Base-by-base conservation (phyloP, 2,329 filamentous ascomycete genomes). In the Colletotrichum orbiculare region DNA sequence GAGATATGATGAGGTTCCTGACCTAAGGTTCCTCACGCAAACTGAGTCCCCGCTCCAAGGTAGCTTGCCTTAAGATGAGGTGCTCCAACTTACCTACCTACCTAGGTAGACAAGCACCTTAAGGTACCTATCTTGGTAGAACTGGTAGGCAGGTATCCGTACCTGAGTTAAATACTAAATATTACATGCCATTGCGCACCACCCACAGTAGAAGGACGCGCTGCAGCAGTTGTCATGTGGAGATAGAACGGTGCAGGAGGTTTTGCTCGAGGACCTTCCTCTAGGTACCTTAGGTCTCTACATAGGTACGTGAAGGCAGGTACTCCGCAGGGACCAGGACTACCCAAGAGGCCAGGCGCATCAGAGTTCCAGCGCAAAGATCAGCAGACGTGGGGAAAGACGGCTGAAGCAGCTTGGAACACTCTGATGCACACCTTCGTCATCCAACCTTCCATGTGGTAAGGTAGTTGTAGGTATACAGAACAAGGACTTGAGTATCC, bases 321-420 rank as follows among this genome's bases (percentile, higher is more conserved):
- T 25, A 25, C 25, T 25, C 25, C 25, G 25, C 25, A 25, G 25
- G 25, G 25, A 25, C 25, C 25, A 25, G 25, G 25, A 25, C 25
- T 25, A 25, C 25, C 25, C 25, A 25, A 10, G 38, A 13, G 38
- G 38, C 38, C 9, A 13, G 38, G 38, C 13, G 38, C 38, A 41
- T 13, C 38, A 41, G 5, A 10, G 38, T 9, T 41, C 13, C 38
- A 41, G 9, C 13, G 38, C 38, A 41, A 54, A 34, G 50, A 54
- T 41, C 38, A 41, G 25, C 50, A 43, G 17, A 25, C 35, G 38
- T 54, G 50, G 50, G 50, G 37, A 54, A 42, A 33, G 13, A 35
- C 8, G 17, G 50, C 49, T 12, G 37, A 25, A 39, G n/a, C 35
- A 8, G n/a, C 37, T 38, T 12, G 11, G 11, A 45, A 15, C 7